phyloP scores from a whole-genome alignment of 352 stramenopile genomes.

The Phytophthora tentaculata region DNA sequence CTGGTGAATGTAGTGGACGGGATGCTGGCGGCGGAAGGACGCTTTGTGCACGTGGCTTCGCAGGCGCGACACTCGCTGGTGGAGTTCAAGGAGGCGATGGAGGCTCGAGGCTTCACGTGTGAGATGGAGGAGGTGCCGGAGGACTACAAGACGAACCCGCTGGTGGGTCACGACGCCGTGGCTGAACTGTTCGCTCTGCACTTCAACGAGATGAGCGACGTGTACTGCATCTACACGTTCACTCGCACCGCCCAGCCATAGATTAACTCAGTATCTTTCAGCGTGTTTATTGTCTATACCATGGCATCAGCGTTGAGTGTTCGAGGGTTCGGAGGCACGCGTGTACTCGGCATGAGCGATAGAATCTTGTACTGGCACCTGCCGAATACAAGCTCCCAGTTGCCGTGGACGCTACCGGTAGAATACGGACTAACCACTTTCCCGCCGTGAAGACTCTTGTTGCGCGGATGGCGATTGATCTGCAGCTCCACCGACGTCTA shows the following conservation, averaged over 20 bases:
- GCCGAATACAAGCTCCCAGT: conserved; percentile 85
- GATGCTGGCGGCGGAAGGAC: conserved; percentile 52
- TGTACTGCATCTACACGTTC: conserved; percentile 90
- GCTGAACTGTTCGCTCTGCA: conserved; percentile 85
- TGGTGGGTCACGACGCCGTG: conserved; percentile 68
- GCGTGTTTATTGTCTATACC: conserved; percentile 15
- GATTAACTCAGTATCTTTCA: conserved; percentile 33
- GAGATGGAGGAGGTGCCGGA: conserved; percentile 74
- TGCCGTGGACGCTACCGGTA: conserved; percentile 64
- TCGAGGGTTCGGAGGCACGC: conserved; percentile 31
- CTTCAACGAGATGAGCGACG: conserved; percentile 92
- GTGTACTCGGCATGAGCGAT: conserved; percentile 66
- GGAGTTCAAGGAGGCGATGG: conserved; percentile 85
- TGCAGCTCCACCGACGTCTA: conserved; percentile 85
- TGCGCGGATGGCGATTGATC: conserved; percentile 72
- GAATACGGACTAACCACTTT: conserved; percentile 70
- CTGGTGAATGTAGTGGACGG: conserved; percentile 83
- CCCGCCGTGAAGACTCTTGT: conserved; percentile 53
- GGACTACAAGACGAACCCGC: conserved; percentile 85
- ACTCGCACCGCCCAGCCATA: conserved; percentile 43
- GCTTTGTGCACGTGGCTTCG: conserved; percentile 85
- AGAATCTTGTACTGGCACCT: conserved; percentile 63
- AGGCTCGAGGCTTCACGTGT: conserved; percentile 69
- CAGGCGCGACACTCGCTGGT: conserved; percentile 81
- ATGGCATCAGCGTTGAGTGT: conserved; percentile 24